A percentile compares a stretch with the other conserved stretches of the same genome.
Conservation (phyloP, 2,329 filamentous ascomycete genomes). For the Erysiphe neolycopersici region DNA sequence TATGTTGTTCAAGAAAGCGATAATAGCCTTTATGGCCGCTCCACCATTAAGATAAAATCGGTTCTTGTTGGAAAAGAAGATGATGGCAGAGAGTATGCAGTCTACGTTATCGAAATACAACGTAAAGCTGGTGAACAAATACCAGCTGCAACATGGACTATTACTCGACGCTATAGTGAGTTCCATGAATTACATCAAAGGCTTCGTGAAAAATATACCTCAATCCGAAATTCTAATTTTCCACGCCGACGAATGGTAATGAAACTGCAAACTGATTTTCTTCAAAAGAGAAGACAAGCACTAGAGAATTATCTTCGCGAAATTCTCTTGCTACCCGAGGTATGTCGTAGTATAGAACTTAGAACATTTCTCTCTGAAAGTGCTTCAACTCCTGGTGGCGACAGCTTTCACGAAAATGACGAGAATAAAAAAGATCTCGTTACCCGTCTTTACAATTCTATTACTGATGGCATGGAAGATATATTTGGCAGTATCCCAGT, state of each 20-base stretch:
- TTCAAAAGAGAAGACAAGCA: constrained; percentile 63
- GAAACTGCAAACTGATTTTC: constrained; percentile 87
- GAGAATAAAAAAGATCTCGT: constrained; percentile 68
- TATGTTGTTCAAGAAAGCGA: constrained; percentile 96
- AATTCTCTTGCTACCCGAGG: constrained; percentile 64
- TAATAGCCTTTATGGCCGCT: constrained; percentile 83
- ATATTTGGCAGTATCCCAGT: constrained; percentile 91
- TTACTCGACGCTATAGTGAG: constrained; percentile 85
- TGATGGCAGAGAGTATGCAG: constrained; percentile 75
- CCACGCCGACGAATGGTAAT: constrained; percentile 78
- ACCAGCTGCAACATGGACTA: constrained; percentile 82
- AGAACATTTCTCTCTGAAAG: constrained; percentile 81
- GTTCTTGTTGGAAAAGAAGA: constrained; percentile 82
- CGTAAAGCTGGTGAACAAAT: constrained; percentile 82
- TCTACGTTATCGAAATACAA: constrained; percentile 82
- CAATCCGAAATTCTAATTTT: constrained; percentile 74
- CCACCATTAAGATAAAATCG: constrained; percentile 68
- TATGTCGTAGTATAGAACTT: constrained; percentile 78
- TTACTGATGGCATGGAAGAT: constrained; percentile 94
- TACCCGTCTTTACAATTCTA: constrained; percentile 81
- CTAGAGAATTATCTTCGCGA: constrained; percentile 67
- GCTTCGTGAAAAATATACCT: constrained; percentile 59
- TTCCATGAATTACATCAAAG: constrained; percentile 90
- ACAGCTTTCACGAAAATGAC: constrained; percentile 25
- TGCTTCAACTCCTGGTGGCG: constrained; percentile 38